Evolutionary conservation across 2,329 filamentous ascomycete species (phyloP).

Genomic region (Elsinoe arachidis): DNA sequence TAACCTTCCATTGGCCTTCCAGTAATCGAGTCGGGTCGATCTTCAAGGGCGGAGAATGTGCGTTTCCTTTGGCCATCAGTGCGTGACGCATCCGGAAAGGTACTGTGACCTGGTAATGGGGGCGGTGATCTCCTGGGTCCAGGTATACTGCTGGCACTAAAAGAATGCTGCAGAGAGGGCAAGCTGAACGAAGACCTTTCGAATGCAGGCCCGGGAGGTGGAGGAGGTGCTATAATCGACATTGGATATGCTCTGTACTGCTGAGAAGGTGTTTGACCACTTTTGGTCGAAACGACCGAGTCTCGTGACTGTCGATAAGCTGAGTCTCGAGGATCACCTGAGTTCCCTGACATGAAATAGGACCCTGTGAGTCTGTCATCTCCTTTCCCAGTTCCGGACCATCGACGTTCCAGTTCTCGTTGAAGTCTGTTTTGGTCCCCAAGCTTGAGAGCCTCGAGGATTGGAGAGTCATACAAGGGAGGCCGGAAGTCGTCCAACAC

Average conservation of each 20-base stretch:
- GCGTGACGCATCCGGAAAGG: background rate
- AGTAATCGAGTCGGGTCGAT: background rate
- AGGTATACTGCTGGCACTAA: slow-evolving; percentile 1
- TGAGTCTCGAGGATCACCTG: slow-evolving; percentile 14
- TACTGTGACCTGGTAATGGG: background rate
- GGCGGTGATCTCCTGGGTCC: background rate
- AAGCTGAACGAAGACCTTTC: background rate
- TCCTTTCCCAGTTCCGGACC: slow-evolving; percentile 23
- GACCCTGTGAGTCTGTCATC: slow-evolving; percentile 20
- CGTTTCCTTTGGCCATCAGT: background rate
- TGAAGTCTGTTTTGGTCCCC: slow-evolving; percentile 8
- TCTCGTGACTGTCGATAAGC: background rate
- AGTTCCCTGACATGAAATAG: slow-evolving; percentile 29
- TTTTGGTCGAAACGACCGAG: background rate
- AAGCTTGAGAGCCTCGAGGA: slow-evolving; percentile 7
- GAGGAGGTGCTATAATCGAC: slow-evolving; percentile 1
- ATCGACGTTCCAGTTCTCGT: slow-evolving; percentile 23
- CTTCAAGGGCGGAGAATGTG: background rate
- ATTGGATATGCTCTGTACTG: background rate
- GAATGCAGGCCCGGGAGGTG: background rate
- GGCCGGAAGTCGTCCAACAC: slow-evolving; percentile 11
- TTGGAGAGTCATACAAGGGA: slow-evolving; percentile 16
- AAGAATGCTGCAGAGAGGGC: slow-evolving; percentile 8
- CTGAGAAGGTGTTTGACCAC: background rate
- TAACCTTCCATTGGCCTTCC: background rate